Evolutionary conservation across 768 basidiomycete genomes (phyloP).

Genomic region (Agrocybe chaxingu): DNA sequence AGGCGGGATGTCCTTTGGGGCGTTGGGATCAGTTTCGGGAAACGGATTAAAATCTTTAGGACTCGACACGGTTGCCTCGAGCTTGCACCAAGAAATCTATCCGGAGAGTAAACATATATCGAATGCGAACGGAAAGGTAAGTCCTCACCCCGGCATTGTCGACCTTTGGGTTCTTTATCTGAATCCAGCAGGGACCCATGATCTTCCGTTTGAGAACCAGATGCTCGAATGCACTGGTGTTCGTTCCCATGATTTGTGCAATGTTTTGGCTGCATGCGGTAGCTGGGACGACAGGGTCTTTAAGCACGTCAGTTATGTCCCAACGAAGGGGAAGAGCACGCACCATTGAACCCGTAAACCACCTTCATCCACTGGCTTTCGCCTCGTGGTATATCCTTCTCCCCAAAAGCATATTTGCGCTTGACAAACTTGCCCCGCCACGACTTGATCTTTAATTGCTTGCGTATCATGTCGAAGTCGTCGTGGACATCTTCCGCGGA

Average conservation of each 20-base stretch:
- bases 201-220: slow-evolving; percentile 95
- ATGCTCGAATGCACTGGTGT: slow-evolving; percentile 88
- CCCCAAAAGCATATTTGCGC: slow-evolving; percentile 90
- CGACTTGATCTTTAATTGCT: slow-evolving; percentile 65
- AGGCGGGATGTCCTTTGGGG: slow-evolving; percentile 81
- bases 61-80: slow-evolving; percentile 79
- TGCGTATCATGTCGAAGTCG: slow-evolving; percentile 81
- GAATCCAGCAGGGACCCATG: slow-evolving; percentile 98
- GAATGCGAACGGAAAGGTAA: not conserved
- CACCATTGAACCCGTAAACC: slow-evolving; percentile 85
- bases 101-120: slow-evolving; percentile 1
- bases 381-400: slow-evolving; percentile 73
- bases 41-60: slow-evolving; percentile 90
- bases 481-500: slow-evolving; percentile 66
- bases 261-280: slow-evolving; percentile 82
- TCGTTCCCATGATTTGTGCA: slow-evolving; percentile 85
- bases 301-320: not conserved
- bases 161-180: slow-evolving; percentile 71
- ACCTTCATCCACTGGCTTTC: slow-evolving; percentile 92
- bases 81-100: slow-evolving; percentile 95
- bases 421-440: slow-evolving; percentile 86
- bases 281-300: slow-evolving; percentile 73
- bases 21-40: slow-evolving; percentile 61
- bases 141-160: slow-evolving; percentile 74
- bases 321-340: slow-evolving; percentile 17